phyloP scores from a whole-genome alignment of 1,284 basidiomycete species.

The Meira miltonrushii region DNA sequence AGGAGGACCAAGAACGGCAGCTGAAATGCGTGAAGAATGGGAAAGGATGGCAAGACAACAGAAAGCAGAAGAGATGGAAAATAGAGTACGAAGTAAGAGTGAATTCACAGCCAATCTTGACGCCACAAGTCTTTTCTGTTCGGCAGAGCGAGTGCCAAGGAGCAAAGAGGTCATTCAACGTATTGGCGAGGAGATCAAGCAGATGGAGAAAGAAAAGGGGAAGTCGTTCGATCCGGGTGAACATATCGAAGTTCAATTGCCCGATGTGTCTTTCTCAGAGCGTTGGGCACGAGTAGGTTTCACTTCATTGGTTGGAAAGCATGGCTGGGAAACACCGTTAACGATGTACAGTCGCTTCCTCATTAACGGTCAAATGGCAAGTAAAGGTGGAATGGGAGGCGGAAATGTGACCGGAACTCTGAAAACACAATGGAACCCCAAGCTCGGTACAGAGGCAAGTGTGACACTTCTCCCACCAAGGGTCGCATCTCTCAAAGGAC shows the following conservation, averaged over 20 bases:
- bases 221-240: conserved; percentile 65
- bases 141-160: conserved; percentile 78
- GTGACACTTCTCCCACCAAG: conserved; percentile 56
- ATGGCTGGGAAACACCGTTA: conserved; percentile 45
- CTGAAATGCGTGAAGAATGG: conserved; percentile 59
- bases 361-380: conserved; percentile 53
- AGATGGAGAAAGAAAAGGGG: conserved; percentile 51
- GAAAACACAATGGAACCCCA: conserved; percentile 63
- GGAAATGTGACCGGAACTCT: conserved; percentile 61
- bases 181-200: conserved; percentile 64
- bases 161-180: conserved; percentile 78
- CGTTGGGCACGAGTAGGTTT: conserved; percentile 27
- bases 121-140: conserved; percentile 59
- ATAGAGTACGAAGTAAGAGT: conserved; percentile 58
- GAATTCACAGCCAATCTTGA: conserved; percentile 49
- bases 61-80: conserved; percentile 57
- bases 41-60: conserved; percentile 56
- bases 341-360: conserved; percentile 23
- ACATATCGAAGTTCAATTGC: conserved; percentile 53
- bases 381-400: conserved; percentile 53
- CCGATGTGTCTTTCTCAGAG: conserved; percentile 22
- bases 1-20: conserved; percentile 53
- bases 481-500: conserved; percentile 53
- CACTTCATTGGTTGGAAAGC: conserved; percentile 44
- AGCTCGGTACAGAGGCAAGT: conserved; percentile 54